Evolutionary conservation across 2,329 filamentous ascomycete genomes (phyloP).

Genomic region (Exophiala sideris): DNA sequence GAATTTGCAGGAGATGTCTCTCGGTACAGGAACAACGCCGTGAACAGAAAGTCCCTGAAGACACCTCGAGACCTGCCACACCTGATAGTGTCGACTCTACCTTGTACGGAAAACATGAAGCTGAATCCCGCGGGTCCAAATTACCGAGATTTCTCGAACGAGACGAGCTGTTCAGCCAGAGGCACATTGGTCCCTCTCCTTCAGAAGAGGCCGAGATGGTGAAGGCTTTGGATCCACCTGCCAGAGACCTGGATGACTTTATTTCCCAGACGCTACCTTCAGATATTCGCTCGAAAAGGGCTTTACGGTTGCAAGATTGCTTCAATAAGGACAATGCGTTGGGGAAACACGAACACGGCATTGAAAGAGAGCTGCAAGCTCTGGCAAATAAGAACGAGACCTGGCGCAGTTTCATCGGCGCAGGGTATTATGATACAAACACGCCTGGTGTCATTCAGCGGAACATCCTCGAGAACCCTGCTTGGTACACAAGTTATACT

Average conservation of each 20-base stretch:
- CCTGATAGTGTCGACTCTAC: too few relatives aligned
- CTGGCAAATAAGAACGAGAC: constrained; percentile 56
- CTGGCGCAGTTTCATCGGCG: constrained; percentile 69
- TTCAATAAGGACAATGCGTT: constrained; percentile 40
- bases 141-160: constrained; percentile 5
- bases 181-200: constrained; percentile 95
- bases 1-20: constrained; percentile 16
- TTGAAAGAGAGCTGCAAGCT: constrained; percentile 48
- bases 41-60: not conserved
- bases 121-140: not conserved
- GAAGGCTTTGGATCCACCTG: constrained; percentile 70
- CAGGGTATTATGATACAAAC: constrained; percentile 83
- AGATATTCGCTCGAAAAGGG: constrained; percentile 68
- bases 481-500: constrained; percentile 97
- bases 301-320: constrained; percentile 39
- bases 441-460: constrained; percentile 87
- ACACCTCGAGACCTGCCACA: too few relatives aligned
- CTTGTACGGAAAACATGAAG: too few relatives aligned
- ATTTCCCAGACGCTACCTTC: constrained; percentile 77
- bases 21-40: constrained; percentile 5
- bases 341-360: constrained; percentile 36
- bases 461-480: constrained; percentile 87
- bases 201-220: constrained; percentile 87
- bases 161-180: constrained; percentile 41
- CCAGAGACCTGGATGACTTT: constrained; percentile 72